A percentile compares a stretch with the other conserved stretches of the same genome.
phyloP scores from a whole-genome alignment of 1,284 basidiomycete genomes.

The Golubevia pallescens region DNA sequence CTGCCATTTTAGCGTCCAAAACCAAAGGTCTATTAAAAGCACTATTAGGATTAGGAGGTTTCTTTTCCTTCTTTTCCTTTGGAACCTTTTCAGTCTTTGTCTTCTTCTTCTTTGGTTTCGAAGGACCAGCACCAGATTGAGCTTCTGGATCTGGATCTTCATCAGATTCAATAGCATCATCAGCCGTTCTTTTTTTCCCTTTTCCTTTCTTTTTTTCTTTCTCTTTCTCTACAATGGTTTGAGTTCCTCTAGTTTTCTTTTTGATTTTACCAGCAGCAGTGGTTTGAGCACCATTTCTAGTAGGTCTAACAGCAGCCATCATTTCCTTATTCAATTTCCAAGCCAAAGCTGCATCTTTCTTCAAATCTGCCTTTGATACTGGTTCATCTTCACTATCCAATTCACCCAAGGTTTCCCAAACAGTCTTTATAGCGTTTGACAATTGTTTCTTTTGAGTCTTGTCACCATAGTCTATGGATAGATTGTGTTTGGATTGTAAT shows the following conservation, averaged over 20 bases:
- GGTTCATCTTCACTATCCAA: not conserved
- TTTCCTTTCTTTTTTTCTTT: not conserved
- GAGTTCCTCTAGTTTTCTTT: no score
- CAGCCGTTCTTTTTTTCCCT: not conserved
- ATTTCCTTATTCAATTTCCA: not conserved
- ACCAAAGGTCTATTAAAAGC: conserved; percentile 57
- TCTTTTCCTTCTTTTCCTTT: conserved; percentile 30
- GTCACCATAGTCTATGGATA: no score
- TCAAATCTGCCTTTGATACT: conserved; percentile 13
- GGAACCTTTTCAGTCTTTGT: conserved; percentile 24
- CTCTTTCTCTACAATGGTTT: not conserved
- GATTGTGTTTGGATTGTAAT: no score
- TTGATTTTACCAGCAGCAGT: not conserved
- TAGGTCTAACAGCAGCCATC: not conserved
- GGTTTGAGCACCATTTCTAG: not conserved
- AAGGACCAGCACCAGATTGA: not conserved
- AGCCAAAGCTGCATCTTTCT: not conserved
- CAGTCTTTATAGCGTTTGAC: not conserved
- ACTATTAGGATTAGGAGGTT: conserved; percentile 56
- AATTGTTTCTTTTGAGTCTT: no score
- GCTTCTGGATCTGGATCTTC: conserved; percentile 15
- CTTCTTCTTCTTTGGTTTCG: conserved; percentile 36
- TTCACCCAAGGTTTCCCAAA: not conserved
- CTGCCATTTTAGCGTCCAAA: conserved; percentile 44
- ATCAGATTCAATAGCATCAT: not conserved